These are phyloP conservation scores for Nicotiana sylvestris DNA, from an alignment of 257 asterid species.

Conservation along the genomic window DNA sequence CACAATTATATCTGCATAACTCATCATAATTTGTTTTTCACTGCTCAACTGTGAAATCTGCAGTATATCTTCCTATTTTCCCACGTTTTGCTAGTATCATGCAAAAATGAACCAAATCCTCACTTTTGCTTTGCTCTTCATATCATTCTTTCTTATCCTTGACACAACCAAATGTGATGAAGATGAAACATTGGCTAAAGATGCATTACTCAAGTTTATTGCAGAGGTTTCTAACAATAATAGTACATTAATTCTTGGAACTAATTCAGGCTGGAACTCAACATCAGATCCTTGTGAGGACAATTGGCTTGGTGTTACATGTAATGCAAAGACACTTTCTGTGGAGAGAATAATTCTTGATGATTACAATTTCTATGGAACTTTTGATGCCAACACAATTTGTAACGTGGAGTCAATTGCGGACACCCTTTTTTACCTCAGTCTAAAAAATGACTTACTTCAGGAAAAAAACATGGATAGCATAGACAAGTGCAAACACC, in stretches of 20 bases:
- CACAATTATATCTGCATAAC: background rate
- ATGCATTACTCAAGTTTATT: constrained; percentile 33
- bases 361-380: constrained; percentile 34
- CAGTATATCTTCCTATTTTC: background rate
- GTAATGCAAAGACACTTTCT: constrained; percentile 15
- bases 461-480: constrained; percentile 31
- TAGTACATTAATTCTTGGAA: constrained; percentile 3
- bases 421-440: constrained; percentile 25
- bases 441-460: constrained; percentile 30
- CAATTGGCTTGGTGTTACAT: constrained; percentile 44
- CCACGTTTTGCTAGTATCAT: background rate
- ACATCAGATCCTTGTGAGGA: constrained; percentile 44
- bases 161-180: constrained; percentile 28
- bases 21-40: background rate
- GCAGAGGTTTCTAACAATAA: constrained; percentile 33
- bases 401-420: constrained; percentile 34
- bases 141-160: constrained; percentile 27
- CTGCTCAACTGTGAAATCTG: background rate
- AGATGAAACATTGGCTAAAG: constrained; percentile 28
- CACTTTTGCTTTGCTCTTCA: constrained; percentile 18
- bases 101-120: constrained; percentile 31
- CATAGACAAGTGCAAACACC: constrained; percentile 41
- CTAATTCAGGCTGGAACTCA: constrained; percentile 41
- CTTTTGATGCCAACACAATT: constrained; percentile 32
- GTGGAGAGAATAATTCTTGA: constrained; percentile 36